Evolutionary conservation across 2,329 filamentous ascomycete species (phyloP), one percentile per base, ranked within the genome.

Genomic region (Emmonsiellopsis sp.): DNA sequence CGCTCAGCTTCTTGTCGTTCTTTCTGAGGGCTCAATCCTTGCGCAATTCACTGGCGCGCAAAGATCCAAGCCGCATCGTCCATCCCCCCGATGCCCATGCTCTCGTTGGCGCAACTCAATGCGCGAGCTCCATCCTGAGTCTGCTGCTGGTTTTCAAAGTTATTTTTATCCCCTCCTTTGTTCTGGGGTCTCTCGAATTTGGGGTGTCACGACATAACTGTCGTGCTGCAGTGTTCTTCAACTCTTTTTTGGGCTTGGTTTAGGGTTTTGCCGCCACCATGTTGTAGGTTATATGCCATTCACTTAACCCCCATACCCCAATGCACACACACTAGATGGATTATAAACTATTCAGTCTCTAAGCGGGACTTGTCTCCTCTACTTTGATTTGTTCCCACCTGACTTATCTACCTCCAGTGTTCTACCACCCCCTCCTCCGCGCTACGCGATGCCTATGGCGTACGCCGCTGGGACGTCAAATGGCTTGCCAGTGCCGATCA

Each of bases 341-440:
- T 33, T 7, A 10, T 8, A 4, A 33, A 6, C 33, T 37, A 4
- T 34, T 21, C 32, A 10, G 17, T 44, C 39, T 33, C 6, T 7
- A 32, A 14, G 31, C 36, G 17, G 17, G 8, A 21, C 7, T 9
- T 13, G 27, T 14, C 14, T 3, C 21, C 6, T n/a, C 31, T 46
- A 10, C 33, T 34, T 34, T 17, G 17, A 17, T 17, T 17, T 17
- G 17, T 17, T 17, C 17, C 17, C 17, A 17, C 17, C 82, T 66
- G 13, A 51, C n/a, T 5, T 36, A 10, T 42, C 6, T 49, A 49
- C 21, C 77, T 85, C 54, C 65, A 90, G 87, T 72, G 89, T 94
- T 62, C 80, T 95, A 56, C 83, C 82, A 62, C 89, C 91, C 56
- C 91, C 90, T 58, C 89, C 88, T 56, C 85, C 87, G 56, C 83